Percentiles rank a stretch among this genome's conserved stretches.
Conservation (phyloP, 345 rosid genomes). For the Carallia brachiata region DNA sequence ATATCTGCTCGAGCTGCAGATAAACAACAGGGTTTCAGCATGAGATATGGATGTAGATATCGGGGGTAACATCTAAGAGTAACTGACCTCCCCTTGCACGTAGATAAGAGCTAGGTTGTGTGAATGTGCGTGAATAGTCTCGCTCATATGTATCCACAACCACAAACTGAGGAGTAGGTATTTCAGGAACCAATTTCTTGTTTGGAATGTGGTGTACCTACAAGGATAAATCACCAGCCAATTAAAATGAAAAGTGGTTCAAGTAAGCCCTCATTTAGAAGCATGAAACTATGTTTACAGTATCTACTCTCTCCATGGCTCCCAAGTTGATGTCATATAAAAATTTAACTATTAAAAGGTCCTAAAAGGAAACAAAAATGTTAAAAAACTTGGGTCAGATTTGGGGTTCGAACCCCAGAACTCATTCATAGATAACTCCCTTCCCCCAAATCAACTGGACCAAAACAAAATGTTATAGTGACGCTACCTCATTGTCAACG, state of each 20-base stretch:
- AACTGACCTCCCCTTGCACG: constrained; percentile 94
- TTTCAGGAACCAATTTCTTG: constrained; percentile 77
- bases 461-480: background rate
- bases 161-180: constrained; percentile 89
- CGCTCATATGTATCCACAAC: constrained; percentile 88
- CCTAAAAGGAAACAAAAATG: background rate
- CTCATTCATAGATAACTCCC: background rate
- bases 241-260: constrained; percentile 1
- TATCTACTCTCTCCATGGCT: too few species aligned
- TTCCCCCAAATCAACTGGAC: too few species aligned
- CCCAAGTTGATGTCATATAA: background rate
- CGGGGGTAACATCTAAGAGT: background rate
- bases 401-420: background rate
- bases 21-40: constrained; percentile 16
- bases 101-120: constrained; percentile 77
- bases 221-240: background rate
- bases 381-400: background rate
- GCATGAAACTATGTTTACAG: background rate
- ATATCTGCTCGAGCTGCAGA: constrained; percentile 91
- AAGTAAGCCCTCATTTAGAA: background rate
- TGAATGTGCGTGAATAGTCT: constrained; percentile 76
- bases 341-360: background rate
- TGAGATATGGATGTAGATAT: background rate
- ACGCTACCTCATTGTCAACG: constrained; percentile 49
- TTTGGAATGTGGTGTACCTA: constrained; percentile 56